Base-by-base conservation (phyloP, 2,329 filamentous ascomycete genomes). In the Thielaviopsis euricoi region DNA sequence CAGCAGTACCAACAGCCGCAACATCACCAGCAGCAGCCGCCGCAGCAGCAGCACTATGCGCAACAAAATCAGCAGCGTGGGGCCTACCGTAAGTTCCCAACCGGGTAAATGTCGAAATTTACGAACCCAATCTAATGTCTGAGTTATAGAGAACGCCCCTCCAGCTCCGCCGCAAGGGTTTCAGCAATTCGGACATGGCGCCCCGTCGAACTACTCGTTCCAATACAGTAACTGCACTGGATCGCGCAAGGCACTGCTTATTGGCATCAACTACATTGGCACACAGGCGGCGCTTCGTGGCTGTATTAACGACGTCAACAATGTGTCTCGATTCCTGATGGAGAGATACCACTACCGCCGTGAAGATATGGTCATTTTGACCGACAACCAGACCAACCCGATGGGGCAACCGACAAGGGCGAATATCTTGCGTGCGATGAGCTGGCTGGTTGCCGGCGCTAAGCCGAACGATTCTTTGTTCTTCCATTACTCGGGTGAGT, bases 161-260 rank as follows among this genome's bases (percentile, higher is more conserved):
- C 76, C 82, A 1, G 79, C 83, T 55, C 87, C 87, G 7, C 85
- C 86, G 19, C 68, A 75, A 59, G 73, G 78, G 57, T 76, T 84
- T 62, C 86, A 90, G 68, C 75, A 78, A 62, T 93, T 93, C 66
- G 87, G 89, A 58, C 76, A 83, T 61, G 89, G 89, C 59, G 89
- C 90, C 15, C 89, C 89, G 19, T 77, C 82, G 62, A 78, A 78
- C 65, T 95, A 95, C 70, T 81, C 77, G 51, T 97, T 90, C 71
- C 87, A 91, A 70, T 96, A 96, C 71, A 95, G 89, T 52, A 85
- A 85, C 63, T 97, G 90, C 69, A 94, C 86, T 5, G 91, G 90
- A 52, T 81, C 83, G 65, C 78, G 90, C 67, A 80, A 80, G 67
- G 77, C 77, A 12, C 69, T 80, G 46, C 67, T 80, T 52, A 79